These are phyloP conservation scores for Bothriochloa decipiens DNA, from an alignment of 176 grass and related monocot species.

Conservation along the genomic window DNA sequence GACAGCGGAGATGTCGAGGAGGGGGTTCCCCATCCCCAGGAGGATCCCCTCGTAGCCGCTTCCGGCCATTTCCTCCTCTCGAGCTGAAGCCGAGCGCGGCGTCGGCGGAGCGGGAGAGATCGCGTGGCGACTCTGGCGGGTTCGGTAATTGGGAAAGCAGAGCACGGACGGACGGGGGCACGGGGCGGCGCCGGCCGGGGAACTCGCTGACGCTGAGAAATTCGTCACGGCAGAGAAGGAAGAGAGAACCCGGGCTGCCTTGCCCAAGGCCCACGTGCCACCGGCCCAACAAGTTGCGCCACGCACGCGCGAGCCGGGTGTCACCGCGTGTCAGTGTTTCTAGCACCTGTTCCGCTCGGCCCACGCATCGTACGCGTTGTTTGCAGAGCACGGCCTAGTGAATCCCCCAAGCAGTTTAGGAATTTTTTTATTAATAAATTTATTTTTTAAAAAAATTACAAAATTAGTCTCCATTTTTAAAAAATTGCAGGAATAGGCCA, in stretches of 20 bases:
- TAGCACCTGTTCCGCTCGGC: not conserved
- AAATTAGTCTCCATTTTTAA: too few relatives aligned
- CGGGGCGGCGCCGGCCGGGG: not conserved
- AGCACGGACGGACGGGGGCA: not conserved
- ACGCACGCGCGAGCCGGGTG: not conserved
- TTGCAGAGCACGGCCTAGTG: too few relatives aligned
- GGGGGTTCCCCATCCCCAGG: conserved; percentile 75
- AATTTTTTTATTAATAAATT: too few relatives aligned
- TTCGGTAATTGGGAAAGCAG: not conserved
- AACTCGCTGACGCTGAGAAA: too few relatives aligned
- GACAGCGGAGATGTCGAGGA: conserved; percentile 73
- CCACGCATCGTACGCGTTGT: not conserved
- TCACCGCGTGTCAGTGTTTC: not conserved
- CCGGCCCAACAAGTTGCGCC: not conserved
- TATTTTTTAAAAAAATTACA: too few relatives aligned
- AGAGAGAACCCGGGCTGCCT: not conserved
- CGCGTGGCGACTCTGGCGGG: not conserved
- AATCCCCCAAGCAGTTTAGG: too few relatives aligned
- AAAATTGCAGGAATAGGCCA: too few relatives aligned
- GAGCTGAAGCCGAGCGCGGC: not conserved
- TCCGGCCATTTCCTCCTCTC: conserved; percentile 40
- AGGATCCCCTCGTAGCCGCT: conserved; percentile 54
- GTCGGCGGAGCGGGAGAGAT: conserved; percentile 18
- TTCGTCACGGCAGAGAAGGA: not conserved
- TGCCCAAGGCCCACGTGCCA: not conserved